phyloP scores from a whole-genome alignment of 2,329 filamentous ascomycete species.

The Fusarium brevicatenulatum region DNA sequence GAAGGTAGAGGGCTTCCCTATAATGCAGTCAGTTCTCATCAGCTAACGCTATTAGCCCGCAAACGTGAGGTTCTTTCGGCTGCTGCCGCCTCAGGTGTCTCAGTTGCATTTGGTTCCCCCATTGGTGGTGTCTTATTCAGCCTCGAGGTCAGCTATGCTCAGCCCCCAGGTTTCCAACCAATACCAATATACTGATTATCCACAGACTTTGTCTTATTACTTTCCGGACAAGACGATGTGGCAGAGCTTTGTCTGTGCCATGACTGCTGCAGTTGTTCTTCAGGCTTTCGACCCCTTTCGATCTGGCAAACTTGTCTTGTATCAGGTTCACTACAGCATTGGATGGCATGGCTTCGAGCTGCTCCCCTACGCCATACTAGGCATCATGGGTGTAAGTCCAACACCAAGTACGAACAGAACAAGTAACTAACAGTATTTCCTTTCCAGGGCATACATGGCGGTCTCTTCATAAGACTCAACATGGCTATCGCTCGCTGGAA shows the following conservation, averaged over 20 bases:
- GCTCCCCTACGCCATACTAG: constrained; percentile 85
- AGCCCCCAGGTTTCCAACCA: too few species aligned
- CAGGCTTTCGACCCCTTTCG: constrained; percentile 95
- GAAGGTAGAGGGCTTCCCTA: constrained; percentile 68
- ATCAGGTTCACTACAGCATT: constrained; percentile 91
- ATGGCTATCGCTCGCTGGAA: constrained; percentile 88
- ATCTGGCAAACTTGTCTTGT: constrained; percentile 93
- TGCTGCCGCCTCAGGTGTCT: constrained; percentile 90
- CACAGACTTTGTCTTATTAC: constrained; percentile 84
- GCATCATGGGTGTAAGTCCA: constrained; percentile 75
- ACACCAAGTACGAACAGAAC: background rate
- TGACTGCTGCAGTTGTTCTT: constrained; percentile 95
- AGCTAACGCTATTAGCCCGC: constrained; percentile 67
- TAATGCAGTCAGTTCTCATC: background rate
- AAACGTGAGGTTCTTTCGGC: constrained; percentile 94
- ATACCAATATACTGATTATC: constrained; percentile 12
- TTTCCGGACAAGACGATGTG: constrained; percentile 99
- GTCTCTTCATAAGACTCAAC: constrained; percentile 93
- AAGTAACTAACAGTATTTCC: constrained; percentile 16
- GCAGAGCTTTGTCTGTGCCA: constrained; percentile 99
- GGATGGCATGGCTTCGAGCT: constrained; percentile 97
- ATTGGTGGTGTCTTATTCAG: constrained; percentile 96
- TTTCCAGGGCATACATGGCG: constrained; percentile 83
- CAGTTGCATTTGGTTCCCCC: constrained; percentile 91
- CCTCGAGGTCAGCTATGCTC: constrained; percentile 70